These are phyloP conservation scores for Imleria badia DNA, from an alignment of 768 basidiomycete genomes.

Conservation along the genomic window DNA sequence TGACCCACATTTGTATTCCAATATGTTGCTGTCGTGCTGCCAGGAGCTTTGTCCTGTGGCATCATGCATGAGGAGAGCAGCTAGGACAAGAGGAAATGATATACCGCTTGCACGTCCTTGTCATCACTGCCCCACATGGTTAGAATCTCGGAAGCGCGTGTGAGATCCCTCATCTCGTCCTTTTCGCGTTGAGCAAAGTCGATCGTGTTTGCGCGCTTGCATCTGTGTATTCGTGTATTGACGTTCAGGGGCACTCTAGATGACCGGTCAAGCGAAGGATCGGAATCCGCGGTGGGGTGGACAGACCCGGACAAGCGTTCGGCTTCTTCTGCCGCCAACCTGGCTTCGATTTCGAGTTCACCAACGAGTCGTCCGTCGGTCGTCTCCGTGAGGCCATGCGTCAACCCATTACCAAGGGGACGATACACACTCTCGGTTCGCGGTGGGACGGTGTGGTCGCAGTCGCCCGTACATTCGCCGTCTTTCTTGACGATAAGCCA, in stretches of 20 bases:
- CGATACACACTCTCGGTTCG: neutral
- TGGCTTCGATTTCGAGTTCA: slow-evolving; percentile 25
- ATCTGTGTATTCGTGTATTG: slow-evolving; percentile 25
- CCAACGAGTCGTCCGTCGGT: slow-evolving; percentile 29
- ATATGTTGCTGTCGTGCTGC: slow-evolving; percentile 38
- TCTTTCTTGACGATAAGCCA: slow-evolving; percentile 32
- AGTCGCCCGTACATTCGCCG: slow-evolving; percentile 22
- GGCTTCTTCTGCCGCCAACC: slow-evolving; percentile 2
- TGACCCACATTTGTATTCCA: slow-evolving; percentile 64
- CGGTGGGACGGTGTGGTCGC: slow-evolving; percentile 9
- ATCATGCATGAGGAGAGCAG: slow-evolving; percentile 2
- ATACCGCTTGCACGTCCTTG: slow-evolving; percentile 10
- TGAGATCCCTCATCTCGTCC: slow-evolving; percentile 89
- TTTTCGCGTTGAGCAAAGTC: slow-evolving; percentile 82
- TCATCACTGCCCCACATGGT: slow-evolving; percentile 35
- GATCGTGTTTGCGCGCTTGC: slow-evolving; percentile 55
- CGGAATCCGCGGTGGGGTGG: neutral
- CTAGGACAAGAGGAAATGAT: neutral
- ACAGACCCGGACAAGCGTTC: neutral
- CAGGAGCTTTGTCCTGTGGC: slow-evolving; percentile 23
- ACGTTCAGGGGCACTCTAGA: neutral
- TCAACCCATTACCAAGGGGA: neutral
- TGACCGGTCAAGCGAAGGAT: neutral
- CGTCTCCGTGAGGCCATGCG: slow-evolving; percentile 30
- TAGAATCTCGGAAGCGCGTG: slow-evolving; percentile 77